Evolutionary conservation across 495 filamentous ascomycete genomes (phyloP).

Genomic region (Tuber magnatum): DNA sequence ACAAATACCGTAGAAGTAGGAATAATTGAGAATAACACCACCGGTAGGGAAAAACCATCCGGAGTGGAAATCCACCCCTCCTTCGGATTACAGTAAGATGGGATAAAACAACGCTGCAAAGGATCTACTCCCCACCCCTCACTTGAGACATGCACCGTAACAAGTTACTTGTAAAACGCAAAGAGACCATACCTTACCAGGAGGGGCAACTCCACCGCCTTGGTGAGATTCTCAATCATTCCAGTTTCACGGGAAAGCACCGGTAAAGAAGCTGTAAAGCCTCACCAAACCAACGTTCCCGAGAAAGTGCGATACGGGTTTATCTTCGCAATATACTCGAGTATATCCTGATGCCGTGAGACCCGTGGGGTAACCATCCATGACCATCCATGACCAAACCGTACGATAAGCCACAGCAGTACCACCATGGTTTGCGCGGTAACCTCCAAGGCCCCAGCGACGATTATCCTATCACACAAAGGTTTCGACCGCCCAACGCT

Average conservation of each 20-base stretch:
- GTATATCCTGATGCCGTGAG: background rate
- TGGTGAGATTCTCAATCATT: background rate
- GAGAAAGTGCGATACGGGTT: background rate
- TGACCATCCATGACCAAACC: no score
- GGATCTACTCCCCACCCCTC: background rate
- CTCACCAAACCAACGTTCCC: background rate
- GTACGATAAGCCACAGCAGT: background rate
- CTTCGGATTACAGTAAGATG: background rate
- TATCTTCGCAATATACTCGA: background rate
- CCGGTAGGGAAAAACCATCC: background rate
- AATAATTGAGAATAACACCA: background rate
- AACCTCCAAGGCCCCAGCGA: no score
- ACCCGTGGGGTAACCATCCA: background rate
- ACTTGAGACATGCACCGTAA: background rate
- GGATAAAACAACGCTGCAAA: background rate
- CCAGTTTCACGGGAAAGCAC: background rate
- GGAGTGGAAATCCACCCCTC: background rate
- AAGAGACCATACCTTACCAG: background rate
- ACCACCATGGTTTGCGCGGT: background rate
- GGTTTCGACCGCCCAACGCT: no score
- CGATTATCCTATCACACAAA: no score
- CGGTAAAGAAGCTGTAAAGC: no score
- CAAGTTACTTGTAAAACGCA: background rate
- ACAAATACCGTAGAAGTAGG: background rate
- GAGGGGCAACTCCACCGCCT: background rate